Evolutionary conservation across 2,329 filamentous ascomycete genomes (phyloP).

Genomic region (Elsinoe perseae): DNA sequence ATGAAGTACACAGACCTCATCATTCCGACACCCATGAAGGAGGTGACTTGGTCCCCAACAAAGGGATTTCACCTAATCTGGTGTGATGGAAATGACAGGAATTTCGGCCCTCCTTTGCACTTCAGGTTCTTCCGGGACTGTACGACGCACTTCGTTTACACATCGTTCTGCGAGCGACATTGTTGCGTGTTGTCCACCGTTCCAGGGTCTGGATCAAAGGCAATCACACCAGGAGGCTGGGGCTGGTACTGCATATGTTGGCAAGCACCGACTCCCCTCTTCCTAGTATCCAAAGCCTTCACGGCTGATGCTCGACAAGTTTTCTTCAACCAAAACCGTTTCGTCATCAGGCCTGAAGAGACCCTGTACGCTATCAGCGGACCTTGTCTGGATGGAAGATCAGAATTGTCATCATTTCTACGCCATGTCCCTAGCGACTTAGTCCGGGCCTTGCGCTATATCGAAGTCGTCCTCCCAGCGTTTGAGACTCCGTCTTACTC

Average conservation of each 20-base stretch:
- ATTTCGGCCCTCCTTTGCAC: neutral
- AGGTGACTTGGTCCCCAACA: neutral
- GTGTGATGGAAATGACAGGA: neutral
- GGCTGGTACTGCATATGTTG: neutral
- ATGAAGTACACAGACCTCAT: neutral
- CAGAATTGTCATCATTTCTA: neutral
- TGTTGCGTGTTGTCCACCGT: neutral
- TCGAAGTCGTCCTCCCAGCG: neutral
- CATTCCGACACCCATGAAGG: neutral
- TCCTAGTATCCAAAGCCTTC: neutral
- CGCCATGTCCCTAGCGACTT: neutral
- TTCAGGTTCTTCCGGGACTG: neutral
- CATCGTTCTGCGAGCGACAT: neutral
- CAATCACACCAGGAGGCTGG: neutral
- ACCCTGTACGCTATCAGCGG: neutral
- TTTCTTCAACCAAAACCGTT: neutral
- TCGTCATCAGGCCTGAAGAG: neutral
- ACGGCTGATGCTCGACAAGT: neutral
- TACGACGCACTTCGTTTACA: neutral
- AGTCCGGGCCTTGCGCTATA: neutral
- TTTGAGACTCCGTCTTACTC: neutral
- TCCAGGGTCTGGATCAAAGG: neutral
- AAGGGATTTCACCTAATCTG: neutral
- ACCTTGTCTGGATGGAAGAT: neutral
- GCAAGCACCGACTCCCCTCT: neutral